Base-by-base conservation (phyloP, 345 rosid genomes). In the Trapa incisa region DNA sequence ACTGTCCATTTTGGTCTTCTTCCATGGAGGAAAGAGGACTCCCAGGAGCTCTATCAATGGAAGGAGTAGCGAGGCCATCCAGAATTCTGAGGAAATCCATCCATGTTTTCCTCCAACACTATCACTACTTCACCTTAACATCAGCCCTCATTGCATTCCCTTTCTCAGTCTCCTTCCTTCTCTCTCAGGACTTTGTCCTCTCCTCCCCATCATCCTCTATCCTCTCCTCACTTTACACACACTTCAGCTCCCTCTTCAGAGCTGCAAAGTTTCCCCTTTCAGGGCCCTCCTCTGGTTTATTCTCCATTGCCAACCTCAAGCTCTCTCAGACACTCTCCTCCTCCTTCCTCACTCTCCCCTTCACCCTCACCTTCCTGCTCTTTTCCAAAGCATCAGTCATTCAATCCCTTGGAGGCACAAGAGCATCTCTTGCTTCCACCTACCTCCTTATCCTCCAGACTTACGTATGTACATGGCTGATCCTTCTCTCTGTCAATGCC, bases 301-400 rank as follows among this genome's bases (percentile, higher is more conserved):
- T 85, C 82, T 74, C 67, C 39, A 57, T 86, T 57, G 74, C 90
- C 65, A 75, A 68, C 67, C 79, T 79, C 68, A 93, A 93, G 71
- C 81, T 93, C 78, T 82, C 97, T 1, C 92, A 93, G 72, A 90
- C 95, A 37, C 71, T 89, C 68, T 76, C 83, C 70, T 80, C 91
- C 12, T 81, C 76, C 16, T 42, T 91, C 43, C 74, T 81, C 42
- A 75, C 91, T 0, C 80, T 94, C 47, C 99, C 99, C 69, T 82
- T 91, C 74, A 76, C 89, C 65, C 74, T 89, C 69, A 81, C 95
- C 73, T 87, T 83, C 81, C 72, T 91, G 35, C 86, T 94, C 67
- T 15, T 87, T 16, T 74, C 95, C 29, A 94, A 91, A 80, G 82
- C 96, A 48, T 81, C 80, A 5, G 68, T 87, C 14, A 77, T 87